phyloP scores from a whole-genome alignment of 2,329 filamentous ascomycete species.

The Elsinoe fawcettii region DNA sequence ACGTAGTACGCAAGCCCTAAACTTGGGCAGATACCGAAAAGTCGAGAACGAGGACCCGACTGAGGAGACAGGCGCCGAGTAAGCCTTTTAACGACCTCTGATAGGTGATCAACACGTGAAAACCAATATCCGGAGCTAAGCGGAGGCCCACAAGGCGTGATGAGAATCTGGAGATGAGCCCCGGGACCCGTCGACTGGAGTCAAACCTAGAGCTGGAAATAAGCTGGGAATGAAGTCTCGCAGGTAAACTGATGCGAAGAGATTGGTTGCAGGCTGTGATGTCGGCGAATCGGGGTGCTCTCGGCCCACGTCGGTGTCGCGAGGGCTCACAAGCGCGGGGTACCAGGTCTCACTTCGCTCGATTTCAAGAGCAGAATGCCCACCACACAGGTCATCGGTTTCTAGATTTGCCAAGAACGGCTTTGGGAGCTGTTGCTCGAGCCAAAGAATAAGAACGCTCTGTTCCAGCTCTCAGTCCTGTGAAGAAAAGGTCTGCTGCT shows the following conservation, averaged over 20 bases:
- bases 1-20: no score
- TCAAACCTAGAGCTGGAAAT: background rate
- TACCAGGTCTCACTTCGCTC: background rate
- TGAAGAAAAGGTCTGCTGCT: background rate
- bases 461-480: background rate
- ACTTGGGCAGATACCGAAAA: background rate
- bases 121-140: background rate
- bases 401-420: conserved; percentile 9
- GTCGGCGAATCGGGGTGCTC: background rate
- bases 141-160: background rate
- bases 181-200: background rate
- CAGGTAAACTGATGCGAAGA: background rate
- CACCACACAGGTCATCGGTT: background rate
- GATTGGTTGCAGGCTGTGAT: background rate
- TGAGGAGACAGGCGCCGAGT: background rate
- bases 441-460: background rate
- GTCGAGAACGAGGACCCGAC: background rate
- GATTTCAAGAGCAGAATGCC: background rate
- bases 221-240: background rate
- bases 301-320: background rate
- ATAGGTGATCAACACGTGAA: background rate
- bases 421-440: background rate
- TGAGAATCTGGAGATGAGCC: background rate
- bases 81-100: background rate
- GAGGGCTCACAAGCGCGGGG: background rate